A percentile compares a stretch with the other conserved stretches of the same genome.
These are phyloP conservation scores for Curvularia verruculosa DNA, from an alignment of 2,329 filamentous ascomycete genomes.

Conservation along the genomic window DNA sequence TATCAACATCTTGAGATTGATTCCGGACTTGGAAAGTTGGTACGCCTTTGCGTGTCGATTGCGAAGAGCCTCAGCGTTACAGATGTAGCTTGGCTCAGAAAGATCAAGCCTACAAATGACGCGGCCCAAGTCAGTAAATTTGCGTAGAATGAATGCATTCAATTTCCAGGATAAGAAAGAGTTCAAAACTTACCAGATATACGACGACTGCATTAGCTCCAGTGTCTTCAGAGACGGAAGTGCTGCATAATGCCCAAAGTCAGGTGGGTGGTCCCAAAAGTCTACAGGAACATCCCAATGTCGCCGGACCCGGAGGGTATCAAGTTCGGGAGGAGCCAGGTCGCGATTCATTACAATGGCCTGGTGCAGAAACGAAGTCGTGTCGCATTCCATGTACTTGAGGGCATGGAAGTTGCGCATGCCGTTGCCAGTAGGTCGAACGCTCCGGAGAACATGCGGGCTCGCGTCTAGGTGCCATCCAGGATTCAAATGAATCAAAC, in stretches of 20 bases:
- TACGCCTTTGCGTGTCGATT: slow-evolving; percentile 37
- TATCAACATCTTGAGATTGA: slow-evolving; percentile 36
- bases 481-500: slow-evolving; percentile 37
- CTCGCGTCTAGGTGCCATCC: slow-evolving; percentile 23
- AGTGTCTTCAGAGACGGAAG: slow-evolving; percentile 36
- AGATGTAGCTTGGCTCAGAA: slow-evolving; percentile 29
- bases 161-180: not conserved
- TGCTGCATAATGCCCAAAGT: slow-evolving; percentile 30
- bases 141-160: not conserved
- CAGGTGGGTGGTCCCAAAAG: slow-evolving; percentile 40
- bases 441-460: slow-evolving; percentile 22
- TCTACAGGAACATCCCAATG: slow-evolving; percentile 27
- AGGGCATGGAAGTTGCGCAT: slow-evolving; percentile 41
- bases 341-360: slow-evolving; percentile 33
- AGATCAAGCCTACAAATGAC: slow-evolving; percentile 7
- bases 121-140: not conserved
- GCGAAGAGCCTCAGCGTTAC: slow-evolving; percentile 29
- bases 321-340: slow-evolving; percentile 38
- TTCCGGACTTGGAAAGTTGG: slow-evolving; percentile 32
- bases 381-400: slow-evolving; percentile 39
- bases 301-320: slow-evolving; percentile 35
- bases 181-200: slow-evolving; percentile 10
- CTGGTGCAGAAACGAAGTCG: slow-evolving; percentile 39
- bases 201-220: slow-evolving; percentile 36
- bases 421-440: slow-evolving; percentile 31